Percentiles rank a stretch among this genome's conserved stretches.
Evolutionary conservation across 2,329 filamentous ascomycete genomes (phyloP).

Genomic region (Akanthomyces lecanii): DNA sequence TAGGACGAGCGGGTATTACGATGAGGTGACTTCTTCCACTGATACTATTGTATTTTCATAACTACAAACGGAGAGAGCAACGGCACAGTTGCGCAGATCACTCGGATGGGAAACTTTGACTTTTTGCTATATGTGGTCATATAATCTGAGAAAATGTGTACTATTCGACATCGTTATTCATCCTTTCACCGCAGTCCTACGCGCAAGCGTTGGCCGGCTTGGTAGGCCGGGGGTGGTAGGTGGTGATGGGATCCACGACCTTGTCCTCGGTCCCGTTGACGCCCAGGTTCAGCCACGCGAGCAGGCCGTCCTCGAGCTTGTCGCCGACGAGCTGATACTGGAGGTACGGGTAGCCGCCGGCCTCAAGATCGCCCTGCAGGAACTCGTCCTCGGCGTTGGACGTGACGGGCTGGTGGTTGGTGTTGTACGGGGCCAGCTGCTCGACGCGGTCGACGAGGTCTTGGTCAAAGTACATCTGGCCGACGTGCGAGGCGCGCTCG

Average conservation of each 20-base stretch:
- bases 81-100: too few relatives aligned
- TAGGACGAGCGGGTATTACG: too few relatives aligned
- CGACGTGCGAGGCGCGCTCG: slow-evolving; percentile 51
- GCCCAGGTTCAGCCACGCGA: slow-evolving; percentile 51
- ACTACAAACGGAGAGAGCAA: too few relatives aligned
- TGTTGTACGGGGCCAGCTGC: slow-evolving; percentile 39
- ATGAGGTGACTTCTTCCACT: neutral
- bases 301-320: slow-evolving; percentile 44
- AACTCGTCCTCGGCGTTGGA: slow-evolving; percentile 48
- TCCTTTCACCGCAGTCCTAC: neutral
- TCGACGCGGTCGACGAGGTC: slow-evolving; percentile 49
- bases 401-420: slow-evolving; percentile 41
- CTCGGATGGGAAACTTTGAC: too few relatives aligned
- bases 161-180: neutral
- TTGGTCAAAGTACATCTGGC: slow-evolving; percentile 61
- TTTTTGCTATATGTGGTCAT: neutral
- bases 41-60: neutral
- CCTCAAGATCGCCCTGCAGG: slow-evolving; percentile 42
- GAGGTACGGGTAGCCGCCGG: slow-evolving; percentile 53
- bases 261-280: slow-evolving; percentile 32
- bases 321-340: slow-evolving; percentile 56
- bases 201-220: neutral
- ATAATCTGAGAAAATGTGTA: neutral
- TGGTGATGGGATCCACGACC: slow-evolving; percentile 7
- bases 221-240: slow-evolving; percentile 11